Conservation (phyloP, 1,139 yeast genomes). For the Kodamaea fungicola region DNA sequence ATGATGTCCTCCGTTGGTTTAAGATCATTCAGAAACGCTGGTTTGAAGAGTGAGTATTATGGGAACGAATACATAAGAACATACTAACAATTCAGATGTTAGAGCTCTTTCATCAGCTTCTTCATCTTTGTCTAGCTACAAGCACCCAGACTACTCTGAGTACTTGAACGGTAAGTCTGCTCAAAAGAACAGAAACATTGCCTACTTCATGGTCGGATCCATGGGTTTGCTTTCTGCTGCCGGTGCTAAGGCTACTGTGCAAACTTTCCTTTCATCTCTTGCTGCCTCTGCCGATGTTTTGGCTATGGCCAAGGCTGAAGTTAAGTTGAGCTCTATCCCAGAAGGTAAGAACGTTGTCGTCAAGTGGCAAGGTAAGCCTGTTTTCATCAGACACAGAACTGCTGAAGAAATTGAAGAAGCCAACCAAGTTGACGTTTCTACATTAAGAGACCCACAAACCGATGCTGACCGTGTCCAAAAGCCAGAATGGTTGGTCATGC, state of each 20-base stretch:
- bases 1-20: constrained; percentile 44
- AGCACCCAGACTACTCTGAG: constrained; percentile 87
- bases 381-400: constrained; percentile 98
- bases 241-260: constrained; percentile 97
- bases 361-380: constrained; percentile 99
- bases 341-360: constrained; percentile 97
- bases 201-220: constrained; percentile 98
- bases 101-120: constrained; percentile 42
- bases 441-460: constrained; percentile 90
- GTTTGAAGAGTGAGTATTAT: constrained; percentile 35
- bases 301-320: constrained; percentile 99
- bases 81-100: constrained; percentile 16
- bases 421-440: constrained; percentile 65
- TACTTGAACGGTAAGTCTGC: constrained; percentile 75
- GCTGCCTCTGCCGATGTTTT: constrained; percentile 98
- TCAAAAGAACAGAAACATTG: constrained; percentile 75
- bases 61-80: neutral
- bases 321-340: constrained; percentile 89
- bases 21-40: constrained; percentile 53
- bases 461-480: constrained; percentile 93
- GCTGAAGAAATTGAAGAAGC: constrained; percentile 93
- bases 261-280: constrained; percentile 88
- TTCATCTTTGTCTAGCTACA: constrained; percentile 69
- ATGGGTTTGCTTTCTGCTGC: constrained; percentile 92
- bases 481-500: constrained; percentile 98